Evolutionary conservation across 2,329 filamentous ascomycete genomes (phyloP).

Genomic region (Pseudogymnoascus sp.): DNA sequence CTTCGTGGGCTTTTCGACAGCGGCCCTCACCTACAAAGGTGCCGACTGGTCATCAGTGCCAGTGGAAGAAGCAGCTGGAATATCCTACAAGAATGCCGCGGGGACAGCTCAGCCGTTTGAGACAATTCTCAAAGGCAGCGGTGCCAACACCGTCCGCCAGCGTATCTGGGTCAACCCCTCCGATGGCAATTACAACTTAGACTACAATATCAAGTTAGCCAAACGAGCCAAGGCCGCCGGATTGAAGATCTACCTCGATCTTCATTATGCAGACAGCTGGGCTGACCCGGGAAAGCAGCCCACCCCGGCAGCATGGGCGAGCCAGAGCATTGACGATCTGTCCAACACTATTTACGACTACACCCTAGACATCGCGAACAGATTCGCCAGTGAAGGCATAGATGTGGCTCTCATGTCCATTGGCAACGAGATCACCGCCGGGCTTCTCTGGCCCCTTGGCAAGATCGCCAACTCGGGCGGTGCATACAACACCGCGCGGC

Average conservation of each 20-base stretch:
- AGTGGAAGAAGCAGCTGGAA: constrained; percentile 55
- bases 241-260: constrained; percentile 49
- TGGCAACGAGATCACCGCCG: constrained; percentile 65
- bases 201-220: constrained; percentile 64
- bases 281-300: constrained; percentile 50
- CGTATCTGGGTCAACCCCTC: constrained; percentile 64
- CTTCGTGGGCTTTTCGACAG: not conserved
- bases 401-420: constrained; percentile 58
- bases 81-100: constrained; percentile 50
- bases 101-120: constrained; percentile 52
- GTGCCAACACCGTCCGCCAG: constrained; percentile 64
- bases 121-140: constrained; percentile 51
- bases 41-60: constrained; percentile 64
- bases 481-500: constrained; percentile 52
- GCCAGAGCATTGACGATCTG: constrained; percentile 46
- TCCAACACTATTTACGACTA: constrained; percentile 62
- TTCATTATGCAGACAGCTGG: constrained; percentile 66
- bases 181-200: constrained; percentile 58
- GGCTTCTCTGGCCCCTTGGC: constrained; percentile 61
- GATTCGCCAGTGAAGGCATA: constrained; percentile 49
- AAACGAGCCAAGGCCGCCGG: constrained; percentile 57
- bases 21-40: constrained; percentile 53
- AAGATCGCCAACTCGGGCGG: constrained; percentile 35
- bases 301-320: constrained; percentile 58
- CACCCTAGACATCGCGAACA: constrained; percentile 54